Evolutionary conservation across 352 stramenopile genomes (phyloP), one percentile per base, ranked within the genome.

Genomic region (Pythium myriotylum): DNA sequence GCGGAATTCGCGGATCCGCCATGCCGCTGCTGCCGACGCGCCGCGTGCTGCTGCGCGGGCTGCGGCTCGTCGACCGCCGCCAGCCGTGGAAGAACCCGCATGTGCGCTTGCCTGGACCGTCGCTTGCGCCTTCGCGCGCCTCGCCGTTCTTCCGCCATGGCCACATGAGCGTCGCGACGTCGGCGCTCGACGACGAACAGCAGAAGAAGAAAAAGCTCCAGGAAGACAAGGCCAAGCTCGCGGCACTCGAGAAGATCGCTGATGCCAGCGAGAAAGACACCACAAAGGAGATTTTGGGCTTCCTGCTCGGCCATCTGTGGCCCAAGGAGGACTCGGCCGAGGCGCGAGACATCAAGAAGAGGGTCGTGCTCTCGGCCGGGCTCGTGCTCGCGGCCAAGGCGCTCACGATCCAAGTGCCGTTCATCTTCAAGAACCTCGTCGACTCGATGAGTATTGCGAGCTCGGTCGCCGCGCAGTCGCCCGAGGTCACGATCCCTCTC

Each of bases 401-500:
- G 4, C 64, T 97, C 0, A 97, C 78, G 12, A 95, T 98, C 53
- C 73, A 89, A 39, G 91, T 98, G 41, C 95, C 95, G 23, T 98
- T 97, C 65, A 76, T 98, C 20, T 98, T 98, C 77, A 98, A 98
- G 68, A 68, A 84, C 24, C 68, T 98, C 23, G 88, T 98, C 14
- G 91, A 98, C 65, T 63, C 65, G 27, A 69, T 96, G 56, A 73
- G 67, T 24, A 40, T 72, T 24, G 57, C 64, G 8, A 53, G 23
- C n/a, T 32, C 59, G 17, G 73, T 54, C 4, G 47, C 70, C 4
- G 62, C 68, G 32, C 57, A 67, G 22, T 60, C 53, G 23, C 64
- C 64, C 16, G 64, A 72, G 29, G 57, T 67, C 20, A 33, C 46
- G 2, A 54, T 76, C 12, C 68, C 75, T 19, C 50, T 90, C 0